phyloP scores from a whole-genome alignment of 768 basidiomycete species.

The Trametes coccinea region DNA sequence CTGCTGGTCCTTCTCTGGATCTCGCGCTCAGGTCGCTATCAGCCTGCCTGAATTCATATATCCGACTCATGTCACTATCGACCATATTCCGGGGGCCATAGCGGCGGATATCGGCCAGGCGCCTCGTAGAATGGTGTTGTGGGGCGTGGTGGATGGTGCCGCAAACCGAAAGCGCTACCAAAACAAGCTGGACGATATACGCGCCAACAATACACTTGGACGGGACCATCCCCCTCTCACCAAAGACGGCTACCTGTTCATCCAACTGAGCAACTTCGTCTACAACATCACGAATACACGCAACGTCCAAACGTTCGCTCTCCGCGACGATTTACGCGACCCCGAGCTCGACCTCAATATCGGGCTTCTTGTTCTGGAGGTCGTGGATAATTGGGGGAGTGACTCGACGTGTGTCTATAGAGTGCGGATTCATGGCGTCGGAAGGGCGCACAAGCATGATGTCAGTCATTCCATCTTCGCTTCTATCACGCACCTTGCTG shows the following conservation, averaged over 20 bases:
- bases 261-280: background rate
- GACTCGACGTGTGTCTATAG: background rate
- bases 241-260: background rate
- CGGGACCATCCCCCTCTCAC: background rate
- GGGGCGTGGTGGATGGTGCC: background rate
- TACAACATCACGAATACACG: background rate
- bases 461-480: too few relatives aligned
- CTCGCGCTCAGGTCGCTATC: background rate
- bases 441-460: too few relatives aligned
- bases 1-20: background rate
- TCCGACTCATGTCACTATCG: background rate
- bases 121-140: background rate
- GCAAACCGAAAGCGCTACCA: background rate
- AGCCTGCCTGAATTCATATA: background rate
- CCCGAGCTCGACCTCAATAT: background rate
- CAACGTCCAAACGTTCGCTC: background rate
- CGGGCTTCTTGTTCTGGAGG: background rate
- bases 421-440: background rate
- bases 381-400: background rate
- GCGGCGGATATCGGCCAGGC: conserved; percentile 1
- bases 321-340: background rate
- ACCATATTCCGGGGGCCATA: background rate
- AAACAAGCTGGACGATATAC: too few relatives aligned
- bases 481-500: too few relatives aligned
- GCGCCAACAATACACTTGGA: background rate